Evolutionary conservation across 2,329 filamentous ascomycete genomes (phyloP).

Genomic region (Colletotrichum cuscutae): DNA sequence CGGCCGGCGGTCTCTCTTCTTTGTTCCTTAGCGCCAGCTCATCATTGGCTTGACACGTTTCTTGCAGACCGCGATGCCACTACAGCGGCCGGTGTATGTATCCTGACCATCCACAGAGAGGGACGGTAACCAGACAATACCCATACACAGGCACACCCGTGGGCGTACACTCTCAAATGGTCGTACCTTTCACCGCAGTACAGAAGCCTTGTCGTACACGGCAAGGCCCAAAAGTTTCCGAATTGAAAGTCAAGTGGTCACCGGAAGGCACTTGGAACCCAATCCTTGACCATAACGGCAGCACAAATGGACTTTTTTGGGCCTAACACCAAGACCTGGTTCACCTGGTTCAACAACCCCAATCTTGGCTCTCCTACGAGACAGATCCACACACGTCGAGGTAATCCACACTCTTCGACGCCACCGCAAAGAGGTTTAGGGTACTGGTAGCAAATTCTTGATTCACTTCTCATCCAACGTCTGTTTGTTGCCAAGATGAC

Average conservation of each 20-base stretch:
- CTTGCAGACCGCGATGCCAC: slow-evolving; percentile 3
- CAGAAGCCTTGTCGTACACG: not conserved
- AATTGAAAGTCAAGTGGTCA: not conserved
- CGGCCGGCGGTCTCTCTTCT: slow-evolving; percentile 3
- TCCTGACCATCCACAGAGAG: not conserved
- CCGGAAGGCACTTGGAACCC: not conserved
- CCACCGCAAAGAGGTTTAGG: not conserved
- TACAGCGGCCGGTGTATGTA: not conserved
- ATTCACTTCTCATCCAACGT: not conserved
- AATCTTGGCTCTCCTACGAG: slow-evolving; percentile 17
- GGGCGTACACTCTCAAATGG: not conserved
- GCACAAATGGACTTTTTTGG: not conserved
- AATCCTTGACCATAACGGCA: not conserved
- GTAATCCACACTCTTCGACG: slow-evolving; percentile 8
- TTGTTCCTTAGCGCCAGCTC: not conserved
- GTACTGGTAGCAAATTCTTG: slow-evolving; percentile 1
- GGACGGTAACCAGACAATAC: not conserved
- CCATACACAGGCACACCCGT: slow-evolving; percentile 4
- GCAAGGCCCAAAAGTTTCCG: not conserved
- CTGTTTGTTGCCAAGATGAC: not conserved
- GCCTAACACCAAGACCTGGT: not conserved
- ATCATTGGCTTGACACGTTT: not conserved
- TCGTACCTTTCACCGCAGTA: not conserved
- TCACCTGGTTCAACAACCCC: not conserved
- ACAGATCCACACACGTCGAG: not conserved